A percentile compares a stretch with the other conserved stretches of the same genome.
These are phyloP conservation scores for Fraxinus floribunda DNA, from an alignment of 305 asterid species.

Conservation along the genomic window DNA sequence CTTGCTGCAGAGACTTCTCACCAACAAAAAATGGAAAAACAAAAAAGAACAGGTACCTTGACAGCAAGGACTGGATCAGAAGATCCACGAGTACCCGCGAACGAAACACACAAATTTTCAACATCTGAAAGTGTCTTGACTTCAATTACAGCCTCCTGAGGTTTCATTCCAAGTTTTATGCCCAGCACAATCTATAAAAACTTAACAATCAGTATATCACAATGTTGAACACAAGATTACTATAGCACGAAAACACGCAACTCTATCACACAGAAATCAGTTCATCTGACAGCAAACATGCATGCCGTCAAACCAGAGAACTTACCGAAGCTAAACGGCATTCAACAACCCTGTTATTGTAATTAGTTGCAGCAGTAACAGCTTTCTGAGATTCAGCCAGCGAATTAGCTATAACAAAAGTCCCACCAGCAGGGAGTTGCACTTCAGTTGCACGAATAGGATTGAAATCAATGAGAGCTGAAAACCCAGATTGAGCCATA, in stretches of 20 bases:
- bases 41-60: constrained; percentile 46
- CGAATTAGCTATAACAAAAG: constrained; percentile 85
- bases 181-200: constrained; percentile 70
- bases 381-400: constrained; percentile 94
- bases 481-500: constrained; percentile 90
- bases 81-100: constrained; percentile 62
- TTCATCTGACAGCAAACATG: not conserved
- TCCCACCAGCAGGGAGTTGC: constrained; percentile 87
- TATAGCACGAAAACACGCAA: not conserved
- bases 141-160: constrained; percentile 61
- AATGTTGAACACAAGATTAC: not conserved
- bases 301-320: constrained; percentile 2
- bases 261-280: not conserved
- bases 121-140: constrained; percentile 89
- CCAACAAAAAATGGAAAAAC: not conserved
- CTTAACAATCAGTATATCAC: constrained; percentile 12
- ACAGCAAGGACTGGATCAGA: constrained; percentile 85
- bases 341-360: constrained; percentile 91
- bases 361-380: constrained; percentile 92
- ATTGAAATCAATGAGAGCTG: constrained; percentile 89
- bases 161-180: constrained; percentile 73
- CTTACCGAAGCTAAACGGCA: constrained; percentile 92
- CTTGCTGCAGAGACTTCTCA: not conserved
- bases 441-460: constrained; percentile 85
- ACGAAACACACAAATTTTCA: constrained; percentile 68